A percentile compares a stretch with the other conserved stretches of the same genome.
phyloP scores from a whole-genome alignment of 2,329 filamentous ascomycete species.

The Lachnellula subtilissima region DNA sequence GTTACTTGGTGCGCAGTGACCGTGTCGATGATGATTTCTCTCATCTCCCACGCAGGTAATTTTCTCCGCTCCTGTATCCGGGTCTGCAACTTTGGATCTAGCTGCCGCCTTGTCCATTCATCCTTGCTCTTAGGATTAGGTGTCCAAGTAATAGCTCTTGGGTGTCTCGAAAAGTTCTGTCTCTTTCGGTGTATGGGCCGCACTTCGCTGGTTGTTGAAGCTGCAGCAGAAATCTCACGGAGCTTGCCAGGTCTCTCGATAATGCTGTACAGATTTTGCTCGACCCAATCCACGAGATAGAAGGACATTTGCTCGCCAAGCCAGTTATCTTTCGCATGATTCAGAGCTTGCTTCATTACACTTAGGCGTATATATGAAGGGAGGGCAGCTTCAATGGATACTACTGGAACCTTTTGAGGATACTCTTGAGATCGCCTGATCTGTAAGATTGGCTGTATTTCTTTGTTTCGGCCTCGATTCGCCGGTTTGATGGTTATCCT shows the following conservation, averaged over 20 bases:
- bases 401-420: conserved; percentile 61
- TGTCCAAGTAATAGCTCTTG: conserved; percentile 60
- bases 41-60: conserved; percentile 83
- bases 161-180: conserved; percentile 39
- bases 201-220: conserved; percentile 57
- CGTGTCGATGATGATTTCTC: conserved; percentile 68
- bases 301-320: conserved; percentile 88
- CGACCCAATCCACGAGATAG: conserved; percentile 85
- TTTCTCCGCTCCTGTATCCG: conserved; percentile 70
- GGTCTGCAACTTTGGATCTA: conserved; percentile 58
- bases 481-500: conserved; percentile 61
- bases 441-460: conserved; percentile 55
- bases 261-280: conserved; percentile 75
- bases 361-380: conserved; percentile 93
- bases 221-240: conserved; percentile 75
- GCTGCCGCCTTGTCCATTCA: conserved; percentile 67
- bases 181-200: conserved; percentile 21
- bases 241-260: conserved; percentile 80
- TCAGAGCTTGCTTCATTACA: conserved; percentile 71
- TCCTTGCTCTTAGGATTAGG: conserved; percentile 55
- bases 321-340: conserved; percentile 65
- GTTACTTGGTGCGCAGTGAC: conserved; percentile 80
- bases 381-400: conserved; percentile 65
- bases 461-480: conserved; percentile 43
- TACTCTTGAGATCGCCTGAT: conserved; percentile 72